Base-by-base conservation (phyloP, 1,284 basidiomycete genomes). In the Ustilago curta region DNA sequence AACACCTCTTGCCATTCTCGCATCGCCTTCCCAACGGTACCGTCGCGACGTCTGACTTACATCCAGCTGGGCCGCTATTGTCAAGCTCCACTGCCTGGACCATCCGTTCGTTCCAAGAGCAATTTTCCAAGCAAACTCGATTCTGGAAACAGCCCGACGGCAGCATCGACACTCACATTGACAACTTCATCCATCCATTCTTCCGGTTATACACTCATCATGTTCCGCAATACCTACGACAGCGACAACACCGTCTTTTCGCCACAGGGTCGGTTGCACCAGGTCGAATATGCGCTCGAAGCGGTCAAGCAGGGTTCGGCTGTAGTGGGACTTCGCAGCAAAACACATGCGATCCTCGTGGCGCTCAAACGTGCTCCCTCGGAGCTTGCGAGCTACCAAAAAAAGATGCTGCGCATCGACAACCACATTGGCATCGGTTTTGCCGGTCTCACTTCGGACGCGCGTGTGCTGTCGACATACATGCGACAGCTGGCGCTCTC, bases 231-330 rank as follows among this genome's bases (percentile, higher is more conserved):
- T 64, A 83, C 83, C 23, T 84, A 84, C 74, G 83, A 84, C 68
- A 78, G 76, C 47, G 83, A 84, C 52, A 83, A 83, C 65, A 84
- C 83, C 16, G 81, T 83, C 61, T 83, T 84, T 63, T 84, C 82
- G 49, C 83, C 83, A 31, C 83, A 84, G 60, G 83, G 83, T 1
- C 80, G 83, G 18, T 88, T 94, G 64, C 92, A 93, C 85, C 95
- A 99, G 87, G 97, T 99, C 83, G 97, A 99, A 87, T 99, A 99
- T 89, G 95, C 97, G 4, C 90, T 97, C 63, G 97, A 99, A 87
- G 97, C 97, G 72, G 96, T 99, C 78, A 99, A 99, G 89, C 97
- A 99, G 86, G 97, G 97, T 71, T 97, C 95, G 69, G 97, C 97
- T 23, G 96, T 95, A 32, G 95, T 99, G 52, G 97, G 97, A 44